These are phyloP conservation scores for Usnea hakonensis DNA, from an alignment of 495 filamentous ascomycete genomes.

Conservation along the genomic window DNA sequence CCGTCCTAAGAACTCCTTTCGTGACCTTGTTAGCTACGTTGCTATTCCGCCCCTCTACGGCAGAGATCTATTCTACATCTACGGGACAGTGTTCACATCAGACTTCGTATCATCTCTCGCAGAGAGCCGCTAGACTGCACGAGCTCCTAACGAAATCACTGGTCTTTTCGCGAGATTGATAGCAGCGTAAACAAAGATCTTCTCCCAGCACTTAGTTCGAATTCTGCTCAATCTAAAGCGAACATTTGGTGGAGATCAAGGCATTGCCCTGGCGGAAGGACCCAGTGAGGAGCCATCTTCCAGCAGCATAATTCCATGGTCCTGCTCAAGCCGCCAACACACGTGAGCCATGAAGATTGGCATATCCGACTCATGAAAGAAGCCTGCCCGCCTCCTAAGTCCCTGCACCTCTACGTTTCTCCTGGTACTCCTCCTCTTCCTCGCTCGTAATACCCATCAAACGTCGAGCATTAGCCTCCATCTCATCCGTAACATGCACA, in stretches of 20 bases:
- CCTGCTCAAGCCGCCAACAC: not conserved
- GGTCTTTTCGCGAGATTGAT: not conserved
- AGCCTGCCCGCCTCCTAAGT: not conserved
- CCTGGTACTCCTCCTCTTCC: not conserved
- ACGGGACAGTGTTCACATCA: too few species aligned
- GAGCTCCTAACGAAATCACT: not conserved
- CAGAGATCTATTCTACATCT: too few species aligned
- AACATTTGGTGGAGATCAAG: too few species aligned
- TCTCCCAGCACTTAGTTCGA: not conserved
- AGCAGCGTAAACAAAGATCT: not conserved
- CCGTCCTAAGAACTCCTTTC: not conserved
- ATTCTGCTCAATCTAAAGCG: too few species aligned
- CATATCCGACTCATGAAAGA: not conserved
- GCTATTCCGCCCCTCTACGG: too few species aligned
- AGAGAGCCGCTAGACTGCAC: not conserved
- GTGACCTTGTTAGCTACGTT: not conserved
- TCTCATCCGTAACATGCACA: not conserved
- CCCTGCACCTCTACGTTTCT: not conserved
- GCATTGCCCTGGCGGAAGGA: too few species aligned
- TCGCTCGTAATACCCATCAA: not conserved
- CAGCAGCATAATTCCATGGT: not conserved
- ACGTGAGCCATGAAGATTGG: not conserved
- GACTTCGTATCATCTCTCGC: too few species aligned
- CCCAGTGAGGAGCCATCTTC: not conserved
- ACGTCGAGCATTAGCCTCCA: not conserved